Evolutionary conservation across 2,329 filamentous ascomycete genomes (phyloP).

Genomic region (Aspergillus cejpii): DNA sequence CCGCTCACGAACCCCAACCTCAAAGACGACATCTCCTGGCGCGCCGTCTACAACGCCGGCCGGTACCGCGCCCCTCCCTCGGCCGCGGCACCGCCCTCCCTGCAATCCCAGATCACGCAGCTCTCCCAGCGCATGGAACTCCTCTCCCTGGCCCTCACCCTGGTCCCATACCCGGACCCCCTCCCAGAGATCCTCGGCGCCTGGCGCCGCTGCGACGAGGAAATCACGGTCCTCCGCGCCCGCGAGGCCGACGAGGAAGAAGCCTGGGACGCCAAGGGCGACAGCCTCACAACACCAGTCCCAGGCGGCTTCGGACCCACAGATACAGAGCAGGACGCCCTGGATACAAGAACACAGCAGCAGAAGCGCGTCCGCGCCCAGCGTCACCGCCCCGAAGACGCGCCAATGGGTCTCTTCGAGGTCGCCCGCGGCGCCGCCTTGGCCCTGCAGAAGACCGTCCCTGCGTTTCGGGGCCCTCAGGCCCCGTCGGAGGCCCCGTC

Average conservation of each 20-base stretch:
- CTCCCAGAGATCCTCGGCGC: conserved; percentile 56
- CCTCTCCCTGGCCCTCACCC: conserved; percentile 55
- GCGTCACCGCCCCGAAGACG: conserved; percentile 35
- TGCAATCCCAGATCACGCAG: conserved; percentile 45
- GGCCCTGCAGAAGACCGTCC: conserved; percentile 43
- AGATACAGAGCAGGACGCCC: conserved; percentile 41
- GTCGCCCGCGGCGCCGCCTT: conserved; percentile 46
- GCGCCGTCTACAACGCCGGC: conserved; percentile 57
- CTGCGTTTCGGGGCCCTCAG: too few species aligned
- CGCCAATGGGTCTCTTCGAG: conserved; percentile 48
- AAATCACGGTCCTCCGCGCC: conserved; percentile 49
- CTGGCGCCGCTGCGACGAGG: conserved; percentile 59
- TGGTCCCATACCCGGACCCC: conserved; percentile 50
- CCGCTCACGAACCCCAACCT: conserved; percentile 22
- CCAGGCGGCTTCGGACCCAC: conserved; percentile 42
- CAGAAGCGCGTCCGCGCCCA: conserved; percentile 30
- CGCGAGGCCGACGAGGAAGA: conserved; percentile 52
- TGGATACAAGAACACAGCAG: conserved; percentile 39
- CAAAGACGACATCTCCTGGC: conserved; percentile 57
- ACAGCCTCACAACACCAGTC: conserved; percentile 31
- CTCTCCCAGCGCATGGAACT: conserved; percentile 60
- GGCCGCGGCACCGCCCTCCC: conserved; percentile 25
- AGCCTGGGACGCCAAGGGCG: conserved; percentile 52
- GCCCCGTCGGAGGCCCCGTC: conserved; percentile 8
- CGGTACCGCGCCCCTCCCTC: conserved; percentile 44